Evolutionary conservation across 225 moss, liverwort and hornwort genomes (phyloP).

Genomic region (Polytrichum commune): DNA sequence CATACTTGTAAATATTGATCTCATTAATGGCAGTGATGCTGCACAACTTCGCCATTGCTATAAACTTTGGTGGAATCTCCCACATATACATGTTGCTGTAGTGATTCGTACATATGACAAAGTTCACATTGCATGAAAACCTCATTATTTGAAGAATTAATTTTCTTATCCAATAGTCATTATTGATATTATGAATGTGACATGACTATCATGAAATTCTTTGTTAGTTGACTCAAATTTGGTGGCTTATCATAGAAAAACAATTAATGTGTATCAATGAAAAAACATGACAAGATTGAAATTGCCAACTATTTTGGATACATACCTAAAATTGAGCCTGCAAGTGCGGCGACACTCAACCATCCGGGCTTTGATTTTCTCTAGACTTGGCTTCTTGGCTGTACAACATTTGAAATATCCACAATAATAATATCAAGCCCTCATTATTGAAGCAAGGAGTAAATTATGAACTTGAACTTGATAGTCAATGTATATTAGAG

Average conservation of each 20-base stretch:
- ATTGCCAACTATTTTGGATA: background rate
- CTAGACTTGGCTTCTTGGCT: slow-evolving; percentile 72
- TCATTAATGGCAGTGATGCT: slow-evolving; percentile 49
- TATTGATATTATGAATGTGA: background rate
- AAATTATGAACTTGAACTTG: no score
- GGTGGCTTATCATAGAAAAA: background rate
- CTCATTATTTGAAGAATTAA: background rate
- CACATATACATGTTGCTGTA: slow-evolving; percentile 58
- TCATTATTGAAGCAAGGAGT: no score
- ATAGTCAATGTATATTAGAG: no score
- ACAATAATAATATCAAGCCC: no score
- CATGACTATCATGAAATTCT: background rate
- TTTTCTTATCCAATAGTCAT: background rate
- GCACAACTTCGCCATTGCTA: slow-evolving; percentile 36
- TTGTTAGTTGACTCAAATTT: background rate
- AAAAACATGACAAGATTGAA: background rate
- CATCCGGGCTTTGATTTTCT: slow-evolving; percentile 77
- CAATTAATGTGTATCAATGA: background rate
- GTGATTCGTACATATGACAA: background rate
- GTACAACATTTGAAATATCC: background rate
- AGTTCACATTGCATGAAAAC: background rate
- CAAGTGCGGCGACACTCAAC: slow-evolving; percentile 78
- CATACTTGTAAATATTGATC: slow-evolving; percentile 55
- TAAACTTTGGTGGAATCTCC: slow-evolving; percentile 54
- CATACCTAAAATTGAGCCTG: slow-evolving; percentile 66